A percentile compares a stretch with the other conserved stretches of the same genome.
These are phyloP conservation scores for Ricinus communis DNA, from an alignment of 345 rosid genomes.

Conservation along the genomic window DNA sequence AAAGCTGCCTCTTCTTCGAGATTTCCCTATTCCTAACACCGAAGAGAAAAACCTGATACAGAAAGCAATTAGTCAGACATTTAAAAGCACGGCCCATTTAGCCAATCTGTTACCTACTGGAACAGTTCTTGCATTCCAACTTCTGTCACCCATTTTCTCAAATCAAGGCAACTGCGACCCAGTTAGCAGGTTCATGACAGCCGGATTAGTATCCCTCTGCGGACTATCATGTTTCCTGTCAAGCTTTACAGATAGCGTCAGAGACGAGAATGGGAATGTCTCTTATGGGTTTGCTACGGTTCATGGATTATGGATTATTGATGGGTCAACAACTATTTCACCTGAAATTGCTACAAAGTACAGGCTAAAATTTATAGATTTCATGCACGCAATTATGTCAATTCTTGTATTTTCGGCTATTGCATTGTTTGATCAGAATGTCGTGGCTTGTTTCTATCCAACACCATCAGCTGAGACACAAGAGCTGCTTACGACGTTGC, in stretches of 20 bases:
- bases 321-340: conserved; percentile 62
- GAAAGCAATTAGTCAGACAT: conserved; percentile 77
- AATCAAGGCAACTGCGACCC: conserved; percentile 74
- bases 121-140: conserved; percentile 88
- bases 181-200: conserved; percentile 59
- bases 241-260: conserved; percentile 80
- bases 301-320: conserved; percentile 75
- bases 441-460: conserved; percentile 72
- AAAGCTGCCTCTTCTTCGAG: conserved; percentile 48
- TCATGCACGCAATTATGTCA: conserved; percentile 76
- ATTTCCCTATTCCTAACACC: conserved; percentile 31
- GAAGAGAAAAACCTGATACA: conserved; percentile 56
- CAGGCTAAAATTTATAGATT: conserved; percentile 61
- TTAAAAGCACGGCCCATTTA: conserved; percentile 80
- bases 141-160: conserved; percentile 72
- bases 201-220: conserved; percentile 50
- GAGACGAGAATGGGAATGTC: conserved; percentile 64
- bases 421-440: conserved; percentile 70
- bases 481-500: conserved; percentile 74
- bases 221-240: conserved; percentile 67
- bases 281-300: conserved; percentile 74
- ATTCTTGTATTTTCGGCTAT: conserved; percentile 70
- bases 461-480: conserved; percentile 60
- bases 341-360: conserved; percentile 55
- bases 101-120: conserved; percentile 94